A percentile compares a stretch with the other conserved stretches of the same genome.
phyloP scores from a whole-genome alignment of 164 flowering plant genomes.

The Tinospora cordifolia region DNA sequence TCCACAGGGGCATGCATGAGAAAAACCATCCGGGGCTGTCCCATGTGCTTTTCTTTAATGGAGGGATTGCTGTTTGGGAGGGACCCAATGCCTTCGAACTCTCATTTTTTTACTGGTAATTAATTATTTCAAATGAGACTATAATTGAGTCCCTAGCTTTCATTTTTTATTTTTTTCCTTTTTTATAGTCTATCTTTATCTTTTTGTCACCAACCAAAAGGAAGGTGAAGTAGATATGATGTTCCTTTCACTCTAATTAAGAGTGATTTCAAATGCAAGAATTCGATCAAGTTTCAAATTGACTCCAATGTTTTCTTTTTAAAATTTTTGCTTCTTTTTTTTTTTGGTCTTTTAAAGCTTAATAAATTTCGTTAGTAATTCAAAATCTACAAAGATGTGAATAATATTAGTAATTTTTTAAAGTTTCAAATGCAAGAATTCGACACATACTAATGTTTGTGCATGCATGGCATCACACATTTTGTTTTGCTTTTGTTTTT shows the following conservation, averaged over 20 bases:
- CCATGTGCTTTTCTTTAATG: background rate
- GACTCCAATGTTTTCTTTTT: background rate
- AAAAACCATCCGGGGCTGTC: background rate
- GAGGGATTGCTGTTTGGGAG: background rate
- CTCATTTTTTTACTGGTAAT: background rate
- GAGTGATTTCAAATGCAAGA: constrained; percentile 4
- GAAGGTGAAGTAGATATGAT: background rate
- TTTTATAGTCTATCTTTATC: background rate
- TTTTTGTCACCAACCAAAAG: background rate
- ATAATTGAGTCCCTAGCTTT: background rate
- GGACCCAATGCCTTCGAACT: too few species aligned
- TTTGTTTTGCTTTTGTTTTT: too few species aligned
- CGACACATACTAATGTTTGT: too few species aligned
- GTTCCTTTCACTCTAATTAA: constrained; percentile 1
- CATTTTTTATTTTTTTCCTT: background rate
- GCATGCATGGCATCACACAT: too few species aligned
- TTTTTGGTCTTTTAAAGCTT: background rate
- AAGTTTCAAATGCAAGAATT: too few species aligned
- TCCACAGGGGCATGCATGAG: background rate
- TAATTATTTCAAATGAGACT: background rate
- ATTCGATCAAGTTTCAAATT: background rate
- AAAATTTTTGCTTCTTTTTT: background rate
- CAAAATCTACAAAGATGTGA: too few species aligned
- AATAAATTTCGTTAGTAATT: too few species aligned
- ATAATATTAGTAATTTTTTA: too few species aligned